phyloP scores from a whole-genome alignment of 371 early-diverging fungal genomes.

The Mucor velutinosus region DNA sequence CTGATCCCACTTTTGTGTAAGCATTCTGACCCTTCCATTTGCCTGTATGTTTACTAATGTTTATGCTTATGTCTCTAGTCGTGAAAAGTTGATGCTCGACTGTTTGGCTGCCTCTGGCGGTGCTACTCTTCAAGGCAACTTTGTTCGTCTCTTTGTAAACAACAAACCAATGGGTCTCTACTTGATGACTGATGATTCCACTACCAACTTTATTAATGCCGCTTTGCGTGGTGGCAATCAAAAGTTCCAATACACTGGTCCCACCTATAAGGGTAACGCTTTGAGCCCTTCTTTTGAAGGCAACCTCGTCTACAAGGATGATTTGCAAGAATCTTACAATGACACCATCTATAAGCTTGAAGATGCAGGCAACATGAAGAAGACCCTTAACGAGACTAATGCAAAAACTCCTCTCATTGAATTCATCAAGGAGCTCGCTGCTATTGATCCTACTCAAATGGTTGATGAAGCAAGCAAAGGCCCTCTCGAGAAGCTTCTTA shows the following conservation, averaged over 20 bases:
- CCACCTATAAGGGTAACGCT: constrained; percentile 44
- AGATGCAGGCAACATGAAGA: constrained; percentile 27
- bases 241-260: constrained; percentile 31
- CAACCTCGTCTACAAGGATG: constrained; percentile 40
- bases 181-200: constrained; percentile 57
- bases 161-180: constrained; percentile 52
- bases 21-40: constrained; percentile 11
- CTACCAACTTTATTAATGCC: constrained; percentile 49
- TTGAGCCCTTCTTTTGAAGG: constrained; percentile 30
- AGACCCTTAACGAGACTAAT: constrained; percentile 16
- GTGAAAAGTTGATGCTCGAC: constrained; percentile 55
- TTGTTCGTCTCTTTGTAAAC: constrained; percentile 58
- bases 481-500: constrained; percentile 31
- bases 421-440: constrained; percentile 27
- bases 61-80: constrained; percentile 23
- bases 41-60: neutral
- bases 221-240: constrained; percentile 40
- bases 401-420: constrained; percentile 28
- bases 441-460: constrained; percentile 22
- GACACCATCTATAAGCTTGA: constrained; percentile 44
- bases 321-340: constrained; percentile 26
- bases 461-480: constrained; percentile 30
- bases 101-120: constrained; percentile 53
- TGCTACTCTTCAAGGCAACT: constrained; percentile 51
- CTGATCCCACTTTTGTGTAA: constrained; percentile 54